A percentile compares a stretch with the other conserved stretches of the same genome.
phyloP scores from a whole-genome alignment of 306 rosid genomes.

The Amphicarpaea edgeworthii region DNA sequence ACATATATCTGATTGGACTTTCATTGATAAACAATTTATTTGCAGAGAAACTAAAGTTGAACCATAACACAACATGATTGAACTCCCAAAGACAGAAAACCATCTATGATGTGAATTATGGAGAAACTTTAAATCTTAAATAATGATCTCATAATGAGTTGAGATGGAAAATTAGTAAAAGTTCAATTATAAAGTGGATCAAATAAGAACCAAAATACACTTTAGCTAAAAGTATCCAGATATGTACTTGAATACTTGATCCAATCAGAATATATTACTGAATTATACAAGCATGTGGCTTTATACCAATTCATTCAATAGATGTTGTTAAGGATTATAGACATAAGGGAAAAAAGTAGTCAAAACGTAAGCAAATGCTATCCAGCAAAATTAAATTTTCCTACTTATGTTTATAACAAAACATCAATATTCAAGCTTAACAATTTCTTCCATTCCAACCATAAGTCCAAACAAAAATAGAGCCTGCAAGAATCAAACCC shows the following conservation, averaged over 20 bases:
- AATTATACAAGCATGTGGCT: background rate
- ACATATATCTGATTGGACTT: conserved; percentile 1
- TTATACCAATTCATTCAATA: conserved; percentile 20
- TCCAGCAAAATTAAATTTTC: conserved; percentile 1
- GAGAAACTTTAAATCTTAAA: conserved; percentile 20
- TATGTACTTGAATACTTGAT: background rate
- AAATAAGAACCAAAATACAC: conserved; percentile 23
- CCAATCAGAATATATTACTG: background rate
- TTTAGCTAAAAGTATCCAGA: background rate
- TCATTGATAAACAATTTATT: conserved; percentile 12
- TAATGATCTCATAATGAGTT: conserved; percentile 3
- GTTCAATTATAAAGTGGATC: background rate
- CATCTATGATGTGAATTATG: conserved; percentile 6
- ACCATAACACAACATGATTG: conserved; percentile 3
- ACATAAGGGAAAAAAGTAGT: background rate
- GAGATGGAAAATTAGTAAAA: background rate
- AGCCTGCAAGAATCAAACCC: conserved; percentile 12
- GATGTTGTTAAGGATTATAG: conserved; percentile 4
- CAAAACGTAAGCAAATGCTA: conserved; percentile 21
- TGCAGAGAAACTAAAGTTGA: conserved; percentile 16
- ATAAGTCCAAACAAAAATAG: background rate
- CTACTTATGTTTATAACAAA: background rate
- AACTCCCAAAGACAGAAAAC: conserved; percentile 25
- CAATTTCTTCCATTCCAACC: conserved; percentile 15
- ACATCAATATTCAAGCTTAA: conserved; percentile 23